phyloP scores from a whole-genome alignment of 345 rosid genomes.

The Sonneratia caseolaris region DNA sequence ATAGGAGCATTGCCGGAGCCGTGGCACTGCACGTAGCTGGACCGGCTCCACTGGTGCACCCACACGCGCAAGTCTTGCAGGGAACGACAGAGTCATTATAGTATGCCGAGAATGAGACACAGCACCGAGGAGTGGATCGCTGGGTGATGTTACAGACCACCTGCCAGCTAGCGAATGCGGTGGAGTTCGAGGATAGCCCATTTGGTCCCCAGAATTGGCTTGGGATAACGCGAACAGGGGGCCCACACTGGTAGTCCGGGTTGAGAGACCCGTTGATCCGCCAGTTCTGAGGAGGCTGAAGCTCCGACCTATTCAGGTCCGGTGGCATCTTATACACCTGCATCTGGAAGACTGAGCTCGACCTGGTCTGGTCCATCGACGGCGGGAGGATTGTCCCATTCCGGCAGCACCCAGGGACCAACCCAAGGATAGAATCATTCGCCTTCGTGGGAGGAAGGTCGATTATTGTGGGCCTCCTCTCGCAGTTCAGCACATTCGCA shows the following conservation, averaged over 20 bases:
- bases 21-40: conserved; percentile 42
- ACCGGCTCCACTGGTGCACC: conserved; percentile 41
- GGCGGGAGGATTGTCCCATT: conserved; percentile 79
- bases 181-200: conserved; percentile 52
- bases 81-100: conserved; percentile 82
- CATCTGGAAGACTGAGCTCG: conserved; percentile 66
- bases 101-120: conserved; percentile 88
- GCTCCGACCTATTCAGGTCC: conserved; percentile 49
- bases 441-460: conserved; percentile 76
- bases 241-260: conserved; percentile 74
- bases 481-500: conserved; percentile 60
- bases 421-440: conserved; percentile 61
- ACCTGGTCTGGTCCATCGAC: conserved; percentile 67
- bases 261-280: conserved; percentile 63
- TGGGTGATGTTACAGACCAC: conserved; percentile 88
- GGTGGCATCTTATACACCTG: conserved; percentile 92
- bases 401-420: conserved; percentile 68
- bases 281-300: conserved; percentile 84
- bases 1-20: conserved; percentile 65
- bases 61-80: conserved; percentile 82
- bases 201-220: conserved; percentile 54
- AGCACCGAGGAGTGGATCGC: conserved; percentile 57
- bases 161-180: conserved; percentile 85
- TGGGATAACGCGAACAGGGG: conserved; percentile 69
- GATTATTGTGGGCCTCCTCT: conserved; percentile 64